These are phyloP conservation scores for Aspergillus biplanus DNA, from an alignment of 495 filamentous ascomycete species.

Conservation along the genomic window DNA sequence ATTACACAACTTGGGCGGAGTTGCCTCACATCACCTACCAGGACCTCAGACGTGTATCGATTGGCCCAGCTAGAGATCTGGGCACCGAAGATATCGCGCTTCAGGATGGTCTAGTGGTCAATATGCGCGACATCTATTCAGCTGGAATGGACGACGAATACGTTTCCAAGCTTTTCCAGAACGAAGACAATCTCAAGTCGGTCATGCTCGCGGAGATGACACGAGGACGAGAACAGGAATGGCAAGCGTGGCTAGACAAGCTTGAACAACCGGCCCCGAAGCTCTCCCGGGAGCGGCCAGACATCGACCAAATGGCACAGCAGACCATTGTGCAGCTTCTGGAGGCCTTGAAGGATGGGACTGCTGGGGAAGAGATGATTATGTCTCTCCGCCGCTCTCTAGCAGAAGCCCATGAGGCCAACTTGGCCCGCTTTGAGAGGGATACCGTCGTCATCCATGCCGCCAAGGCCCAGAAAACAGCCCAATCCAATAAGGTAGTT, in stretches of 20 bases:
- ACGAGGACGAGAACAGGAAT: background rate
- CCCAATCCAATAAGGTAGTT: background rate
- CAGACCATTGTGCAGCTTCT: background rate
- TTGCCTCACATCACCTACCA: conserved; percentile 6
- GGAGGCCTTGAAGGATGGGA: background rate
- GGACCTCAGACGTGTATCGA: background rate
- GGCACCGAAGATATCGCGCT: background rate
- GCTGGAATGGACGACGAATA: background rate
- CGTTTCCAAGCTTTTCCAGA: conserved; percentile 3
- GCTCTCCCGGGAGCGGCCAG: background rate
- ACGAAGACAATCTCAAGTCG: conserved; percentile 6
- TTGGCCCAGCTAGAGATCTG: background rate
- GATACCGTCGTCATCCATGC: background rate
- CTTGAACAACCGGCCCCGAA: background rate
- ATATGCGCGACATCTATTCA: conserved; percentile 4
- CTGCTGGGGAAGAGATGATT: background rate
- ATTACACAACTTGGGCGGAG: background rate
- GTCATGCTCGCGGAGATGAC: conserved; percentile 6
- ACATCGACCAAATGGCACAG: background rate
- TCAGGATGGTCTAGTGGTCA: conserved; percentile 1
- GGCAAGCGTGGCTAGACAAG: background rate
- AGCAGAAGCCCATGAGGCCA: background rate
- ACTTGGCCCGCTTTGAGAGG: background rate
- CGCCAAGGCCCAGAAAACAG: background rate
- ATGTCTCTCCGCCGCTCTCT: background rate